Percentiles rank a stretch among this genome's conserved stretches.
Evolutionary conservation across 2,329 filamentous ascomycete species (phyloP).

Genomic region (Aspergillus sp.): DNA sequence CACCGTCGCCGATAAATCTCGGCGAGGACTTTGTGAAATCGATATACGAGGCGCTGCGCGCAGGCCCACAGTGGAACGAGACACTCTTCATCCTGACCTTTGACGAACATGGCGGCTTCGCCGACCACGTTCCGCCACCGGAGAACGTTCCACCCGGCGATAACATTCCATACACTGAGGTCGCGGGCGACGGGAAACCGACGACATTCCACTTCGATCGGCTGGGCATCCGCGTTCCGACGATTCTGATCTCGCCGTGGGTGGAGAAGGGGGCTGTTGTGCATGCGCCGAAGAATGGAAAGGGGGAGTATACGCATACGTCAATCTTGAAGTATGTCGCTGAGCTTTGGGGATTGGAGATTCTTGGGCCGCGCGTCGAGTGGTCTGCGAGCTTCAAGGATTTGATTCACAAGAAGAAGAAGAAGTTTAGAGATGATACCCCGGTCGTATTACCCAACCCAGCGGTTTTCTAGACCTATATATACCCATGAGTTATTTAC

Average conservation of each 20-base stretch:
- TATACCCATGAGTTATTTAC: background rate
- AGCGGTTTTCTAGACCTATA: slow-evolving; percentile 26
- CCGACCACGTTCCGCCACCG: slow-evolving; percentile 46
- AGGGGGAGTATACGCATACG: slow-evolving; percentile 43
- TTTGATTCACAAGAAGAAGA: slow-evolving; percentile 30
- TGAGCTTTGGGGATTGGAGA: slow-evolving; percentile 45
- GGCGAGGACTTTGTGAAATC: slow-evolving; percentile 48
- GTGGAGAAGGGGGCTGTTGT: slow-evolving; percentile 40
- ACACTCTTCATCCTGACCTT: slow-evolving; percentile 50
- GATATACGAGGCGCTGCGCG: slow-evolving; percentile 48
- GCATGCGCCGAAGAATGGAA: slow-evolving; percentile 42
- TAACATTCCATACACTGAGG: slow-evolving; percentile 35
- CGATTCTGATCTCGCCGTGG: slow-evolving; percentile 43
- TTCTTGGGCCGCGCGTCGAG: slow-evolving; percentile 47
- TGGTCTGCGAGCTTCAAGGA: slow-evolving; percentile 48
- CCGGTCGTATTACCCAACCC: slow-evolving; percentile 31
- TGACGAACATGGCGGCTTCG: slow-evolving; percentile 48
- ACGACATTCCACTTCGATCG: slow-evolving; percentile 46
- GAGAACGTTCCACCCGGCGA: slow-evolving; percentile 43
- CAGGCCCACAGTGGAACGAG: slow-evolving; percentile 46
- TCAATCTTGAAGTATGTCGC: slow-evolving; percentile 48
- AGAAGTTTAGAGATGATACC: slow-evolving; percentile 31
- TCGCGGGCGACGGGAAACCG: slow-evolving; percentile 27
- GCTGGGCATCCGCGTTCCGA: slow-evolving; percentile 43
- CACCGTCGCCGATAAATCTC: slow-evolving; percentile 43